These are phyloP conservation scores for Laburnicola sp. DNA, from an alignment of 2,329 filamentous ascomycete genomes.

Conservation along the genomic window DNA sequence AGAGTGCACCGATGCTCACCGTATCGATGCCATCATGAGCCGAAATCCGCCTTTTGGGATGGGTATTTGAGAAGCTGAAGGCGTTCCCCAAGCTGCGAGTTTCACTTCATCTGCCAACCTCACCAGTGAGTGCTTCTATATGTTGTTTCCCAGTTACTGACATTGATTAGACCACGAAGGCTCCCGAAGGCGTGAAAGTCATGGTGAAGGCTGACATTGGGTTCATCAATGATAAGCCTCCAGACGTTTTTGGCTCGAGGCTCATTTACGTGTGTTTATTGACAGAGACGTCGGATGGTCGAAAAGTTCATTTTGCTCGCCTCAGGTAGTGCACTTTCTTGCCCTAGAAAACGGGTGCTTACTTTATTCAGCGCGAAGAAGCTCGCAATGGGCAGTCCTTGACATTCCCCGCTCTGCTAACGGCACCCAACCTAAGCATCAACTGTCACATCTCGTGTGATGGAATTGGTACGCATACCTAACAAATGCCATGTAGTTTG, in stretches of 20 bases:
- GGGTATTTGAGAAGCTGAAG: slow-evolving; percentile 66
- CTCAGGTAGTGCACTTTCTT: slow-evolving; percentile 50
- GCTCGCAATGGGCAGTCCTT: slow-evolving; percentile 65
- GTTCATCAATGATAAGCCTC: slow-evolving; percentile 67
- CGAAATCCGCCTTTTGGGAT: slow-evolving; percentile 83
- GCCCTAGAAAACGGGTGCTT: slow-evolving; percentile 3
- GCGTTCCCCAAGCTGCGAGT: slow-evolving; percentile 72
- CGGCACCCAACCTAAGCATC: slow-evolving; percentile 59
- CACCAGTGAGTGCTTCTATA: slow-evolving; percentile 46
- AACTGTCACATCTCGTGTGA: slow-evolving; percentile 79
- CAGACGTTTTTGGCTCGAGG: slow-evolving; percentile 65
- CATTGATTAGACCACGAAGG: slow-evolving; percentile 24
- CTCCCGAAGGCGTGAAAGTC: slow-evolving; percentile 55
- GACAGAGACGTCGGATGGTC: slow-evolving; percentile 70
- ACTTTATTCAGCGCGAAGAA: slow-evolving; percentile 63
- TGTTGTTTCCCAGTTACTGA: background rate
- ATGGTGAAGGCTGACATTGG: slow-evolving; percentile 68
- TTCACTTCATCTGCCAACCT: slow-evolving; percentile 55
- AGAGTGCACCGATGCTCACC: slow-evolving; percentile 65
- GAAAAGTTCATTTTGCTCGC: slow-evolving; percentile 68
- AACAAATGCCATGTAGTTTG: background rate
- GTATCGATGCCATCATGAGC: slow-evolving; percentile 75
- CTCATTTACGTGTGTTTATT: slow-evolving; percentile 73
- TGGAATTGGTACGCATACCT: slow-evolving; percentile 63
- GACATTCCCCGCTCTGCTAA: slow-evolving; percentile 61